Evolutionary conservation across 148 eudicot genomes (phyloP).

Genomic region (Salicornia ramosissima): DNA sequence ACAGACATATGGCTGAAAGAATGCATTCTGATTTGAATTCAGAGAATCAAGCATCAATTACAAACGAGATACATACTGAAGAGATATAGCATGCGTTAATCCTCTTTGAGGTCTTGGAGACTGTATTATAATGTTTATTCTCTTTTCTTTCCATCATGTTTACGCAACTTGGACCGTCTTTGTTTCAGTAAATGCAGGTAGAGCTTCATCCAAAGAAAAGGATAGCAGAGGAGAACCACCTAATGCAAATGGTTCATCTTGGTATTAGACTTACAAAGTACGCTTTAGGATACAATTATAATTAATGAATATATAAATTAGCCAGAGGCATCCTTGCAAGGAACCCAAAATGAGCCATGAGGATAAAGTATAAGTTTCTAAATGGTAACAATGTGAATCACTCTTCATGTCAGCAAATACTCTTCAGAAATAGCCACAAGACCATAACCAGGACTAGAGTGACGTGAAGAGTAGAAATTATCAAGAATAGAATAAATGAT

Average conservation of each 20-base stretch:
- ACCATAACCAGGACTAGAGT: not conserved
- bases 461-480: not conserved
- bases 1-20: not conserved
- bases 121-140: slow-evolving; percentile 30
- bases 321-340: not conserved
- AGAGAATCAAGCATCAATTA: not conserved
- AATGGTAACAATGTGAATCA: not conserved
- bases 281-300: not conserved
- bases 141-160: slow-evolving; percentile 44
- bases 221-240: slow-evolving; percentile 73
- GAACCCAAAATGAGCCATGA: not conserved
- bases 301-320: too few relatives aligned
- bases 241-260: slow-evolving; percentile 19
- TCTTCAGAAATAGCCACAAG: not conserved
- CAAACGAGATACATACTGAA: slow-evolving; percentile 2
- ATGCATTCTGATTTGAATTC: not conserved
- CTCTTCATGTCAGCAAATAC: not conserved
- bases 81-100: not conserved
- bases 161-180: slow-evolving; percentile 58
- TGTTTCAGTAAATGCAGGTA: slow-evolving; percentile 80
- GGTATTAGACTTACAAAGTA: not conserved
- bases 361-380: not conserved
- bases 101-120: not conserved
- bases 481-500: not conserved
- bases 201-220: slow-evolving; percentile 66